phyloP scores from a whole-genome alignment of 345 rosid species.

The Lumnitzera racemosa region DNA sequence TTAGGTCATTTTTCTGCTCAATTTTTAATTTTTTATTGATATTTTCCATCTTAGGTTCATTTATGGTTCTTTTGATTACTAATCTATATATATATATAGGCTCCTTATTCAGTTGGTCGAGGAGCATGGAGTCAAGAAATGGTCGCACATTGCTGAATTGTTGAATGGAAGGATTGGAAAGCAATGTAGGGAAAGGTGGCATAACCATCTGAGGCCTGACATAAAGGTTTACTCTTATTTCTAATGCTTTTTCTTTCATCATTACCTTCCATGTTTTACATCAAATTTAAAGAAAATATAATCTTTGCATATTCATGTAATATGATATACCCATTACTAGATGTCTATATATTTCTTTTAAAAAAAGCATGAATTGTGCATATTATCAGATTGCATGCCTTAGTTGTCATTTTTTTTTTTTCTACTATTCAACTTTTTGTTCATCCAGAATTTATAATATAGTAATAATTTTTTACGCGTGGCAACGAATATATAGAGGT shows the following conservation, averaged over 20 bases:
- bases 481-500: too few relatives aligned
- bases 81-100: slow-evolving; percentile 16
- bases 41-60: not conserved
- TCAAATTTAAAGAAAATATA: not conserved
- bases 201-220: slow-evolving; percentile 73
- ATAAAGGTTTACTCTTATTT: slow-evolving; percentile 43
- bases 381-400: too few relatives aligned
- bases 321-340: too few relatives aligned
- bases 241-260: not conserved
- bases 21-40: too few relatives aligned
- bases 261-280: not conserved
- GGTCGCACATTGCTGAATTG: slow-evolving; percentile 59
- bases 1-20: not conserved
- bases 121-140: slow-evolving; percentile 46
- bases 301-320: not conserved
- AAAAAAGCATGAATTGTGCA: too few relatives aligned
- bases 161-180: slow-evolving; percentile 59
- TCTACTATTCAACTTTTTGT: too few relatives aligned
- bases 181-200: slow-evolving; percentile 89
- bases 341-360: too few relatives aligned
- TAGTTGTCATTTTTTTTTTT: too few relatives aligned
- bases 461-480: too few relatives aligned
- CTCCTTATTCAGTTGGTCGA: slow-evolving; percentile 37
- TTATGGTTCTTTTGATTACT: not conserved
- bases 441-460: too few relatives aligned